Conservation (phyloP, 192 early-diverging fungal species). For the Irineochytrium annulatum region DNA sequence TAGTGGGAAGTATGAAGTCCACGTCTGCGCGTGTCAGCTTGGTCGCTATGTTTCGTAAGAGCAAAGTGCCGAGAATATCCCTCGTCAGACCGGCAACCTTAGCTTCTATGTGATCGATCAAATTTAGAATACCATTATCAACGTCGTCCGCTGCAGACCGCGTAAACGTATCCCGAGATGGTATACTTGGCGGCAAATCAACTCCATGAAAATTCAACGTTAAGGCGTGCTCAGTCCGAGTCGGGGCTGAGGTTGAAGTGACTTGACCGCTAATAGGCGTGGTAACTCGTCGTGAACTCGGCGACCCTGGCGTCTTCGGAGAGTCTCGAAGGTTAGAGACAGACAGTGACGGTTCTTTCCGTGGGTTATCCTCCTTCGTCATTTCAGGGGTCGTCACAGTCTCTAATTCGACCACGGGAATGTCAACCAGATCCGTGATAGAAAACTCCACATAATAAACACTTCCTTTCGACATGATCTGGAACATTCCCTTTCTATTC, state of each 20-base stretch:
- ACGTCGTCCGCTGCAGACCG: too few species aligned
- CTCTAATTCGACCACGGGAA: constrained; percentile 39
- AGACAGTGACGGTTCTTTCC: neutral
- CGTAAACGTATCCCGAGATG: too few species aligned
- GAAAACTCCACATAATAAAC: constrained; percentile 50
- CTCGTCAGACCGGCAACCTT: constrained; percentile 60
- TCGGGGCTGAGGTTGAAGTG: neutral
- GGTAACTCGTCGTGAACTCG: neutral
- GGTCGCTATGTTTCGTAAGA: constrained; percentile 61
- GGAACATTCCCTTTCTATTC: constrained; percentile 74
- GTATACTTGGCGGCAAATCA: constrained; percentile 51
- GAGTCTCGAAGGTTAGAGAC: neutral
- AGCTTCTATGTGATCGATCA: constrained; percentile 60
- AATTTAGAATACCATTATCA: constrained; percentile 55
- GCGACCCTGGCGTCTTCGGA: constrained; percentile 1
- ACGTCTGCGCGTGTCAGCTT: constrained; percentile 68
- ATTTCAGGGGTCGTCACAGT: too few species aligned
- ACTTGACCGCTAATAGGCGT: neutral
- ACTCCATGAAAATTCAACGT: constrained; percentile 71
- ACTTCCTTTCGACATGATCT: constrained; percentile 48
- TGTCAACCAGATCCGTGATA: constrained; percentile 14
- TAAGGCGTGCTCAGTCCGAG: constrained; percentile 34
- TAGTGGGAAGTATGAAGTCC: constrained; percentile 70
- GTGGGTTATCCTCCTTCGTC: constrained; percentile 11
- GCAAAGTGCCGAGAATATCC: constrained; percentile 54